These are phyloP conservation scores for Aspergillus conjunctus DNA, from an alignment of 495 filamentous ascomycete species.

Conservation along the genomic window DNA sequence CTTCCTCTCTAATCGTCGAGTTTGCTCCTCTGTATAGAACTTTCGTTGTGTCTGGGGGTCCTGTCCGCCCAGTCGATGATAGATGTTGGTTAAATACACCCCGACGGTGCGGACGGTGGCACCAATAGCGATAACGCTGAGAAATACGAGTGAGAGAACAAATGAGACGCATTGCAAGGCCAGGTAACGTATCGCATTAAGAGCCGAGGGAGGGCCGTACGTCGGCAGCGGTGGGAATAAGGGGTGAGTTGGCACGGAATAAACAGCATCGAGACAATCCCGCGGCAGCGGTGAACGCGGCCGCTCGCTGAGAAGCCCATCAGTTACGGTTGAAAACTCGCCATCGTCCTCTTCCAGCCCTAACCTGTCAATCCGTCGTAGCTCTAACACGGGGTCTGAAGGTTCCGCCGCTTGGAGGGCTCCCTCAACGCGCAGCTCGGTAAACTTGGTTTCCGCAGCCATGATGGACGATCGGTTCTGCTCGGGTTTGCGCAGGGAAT, in stretches of 20 bases:
- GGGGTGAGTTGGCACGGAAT: slow-evolving; percentile 53
- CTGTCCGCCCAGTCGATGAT: slow-evolving; percentile 52
- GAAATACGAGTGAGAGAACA: slow-evolving; percentile 73
- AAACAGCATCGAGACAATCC: slow-evolving; percentile 3
- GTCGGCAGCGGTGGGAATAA: slow-evolving; percentile 85
- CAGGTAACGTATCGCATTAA: slow-evolving; percentile 64
- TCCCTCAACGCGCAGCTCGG: not conserved
- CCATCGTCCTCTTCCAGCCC: slow-evolving; percentile 16
- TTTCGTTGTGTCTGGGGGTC: slow-evolving; percentile 61
- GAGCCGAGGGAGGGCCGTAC: slow-evolving; percentile 71
- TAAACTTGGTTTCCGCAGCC: slow-evolving; percentile 4
- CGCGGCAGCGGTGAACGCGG: not conserved
- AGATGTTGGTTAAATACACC: slow-evolving; percentile 44
- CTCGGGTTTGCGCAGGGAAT: slow-evolving; percentile 1
- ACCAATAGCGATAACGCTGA: slow-evolving; percentile 74
- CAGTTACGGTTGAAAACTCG: slow-evolving; percentile 17
- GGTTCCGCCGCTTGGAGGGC: not conserved
- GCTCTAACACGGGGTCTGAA: slow-evolving; percentile 10
- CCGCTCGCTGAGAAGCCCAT: slow-evolving; percentile 20
- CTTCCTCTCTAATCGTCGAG: slow-evolving; percentile 52
- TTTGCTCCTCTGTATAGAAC: slow-evolving; percentile 72
- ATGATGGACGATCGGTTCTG: slow-evolving; percentile 13
- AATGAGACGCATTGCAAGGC: slow-evolving; percentile 66
- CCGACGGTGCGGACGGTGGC: slow-evolving; percentile 65
- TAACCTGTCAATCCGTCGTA: slow-evolving; percentile 19